Conservation (phyloP, 1,284 basidiomycete genomes). For the Ganoderma sinense region DNA sequence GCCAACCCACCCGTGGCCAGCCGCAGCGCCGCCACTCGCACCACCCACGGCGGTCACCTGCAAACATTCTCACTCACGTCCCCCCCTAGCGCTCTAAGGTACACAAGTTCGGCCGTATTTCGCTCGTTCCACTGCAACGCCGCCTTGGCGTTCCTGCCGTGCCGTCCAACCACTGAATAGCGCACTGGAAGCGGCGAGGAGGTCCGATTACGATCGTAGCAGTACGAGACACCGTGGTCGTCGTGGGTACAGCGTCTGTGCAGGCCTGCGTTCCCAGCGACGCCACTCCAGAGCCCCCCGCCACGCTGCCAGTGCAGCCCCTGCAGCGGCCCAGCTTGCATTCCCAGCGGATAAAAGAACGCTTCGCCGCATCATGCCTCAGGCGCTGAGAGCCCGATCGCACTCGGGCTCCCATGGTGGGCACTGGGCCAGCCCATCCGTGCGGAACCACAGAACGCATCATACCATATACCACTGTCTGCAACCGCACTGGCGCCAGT, state of each 20-base stretch:
- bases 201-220: background rate
- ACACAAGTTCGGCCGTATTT: background rate
- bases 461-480: conserved; percentile 1
- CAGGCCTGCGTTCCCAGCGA: background rate
- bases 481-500: conserved; percentile 1
- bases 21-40: conserved; percentile 7
- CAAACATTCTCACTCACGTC: conserved; percentile 1
- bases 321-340: conserved; percentile 16
- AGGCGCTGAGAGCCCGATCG: conserved; percentile 32
- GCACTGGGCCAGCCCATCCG: conserved; percentile 2
- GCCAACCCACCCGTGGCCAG: background rate
- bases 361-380: conserved; percentile 14
- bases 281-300: background rate
- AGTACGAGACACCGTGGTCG: conserved; percentile 1
- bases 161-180: background rate
- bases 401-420: conserved; percentile 30
- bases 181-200: background rate
- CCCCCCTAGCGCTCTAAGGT: background rate
- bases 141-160: background rate
- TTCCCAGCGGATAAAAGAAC: conserved; percentile 24
- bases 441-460: conserved; percentile 11
- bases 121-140: background rate
- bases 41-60: background rate
- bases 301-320: conserved; percentile 3
- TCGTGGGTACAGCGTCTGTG: background rate